Conservation (phyloP, 176 grass and related monocot genomes). For the Carex scoparia region DNA sequence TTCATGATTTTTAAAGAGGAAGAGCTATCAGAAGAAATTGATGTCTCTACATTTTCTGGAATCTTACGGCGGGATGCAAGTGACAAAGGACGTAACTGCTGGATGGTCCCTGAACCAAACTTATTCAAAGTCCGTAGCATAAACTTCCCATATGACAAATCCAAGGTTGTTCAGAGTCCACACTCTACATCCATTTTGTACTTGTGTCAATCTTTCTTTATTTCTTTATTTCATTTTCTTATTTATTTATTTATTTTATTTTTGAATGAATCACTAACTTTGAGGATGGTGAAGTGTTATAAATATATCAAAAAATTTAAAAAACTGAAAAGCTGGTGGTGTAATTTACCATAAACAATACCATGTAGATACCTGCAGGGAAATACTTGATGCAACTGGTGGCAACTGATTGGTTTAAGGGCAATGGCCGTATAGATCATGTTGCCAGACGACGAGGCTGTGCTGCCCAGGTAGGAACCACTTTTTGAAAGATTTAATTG, state of each 20-base stretch:
- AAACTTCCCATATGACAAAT: constrained; percentile 82
- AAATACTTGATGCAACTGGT: constrained; percentile 84
- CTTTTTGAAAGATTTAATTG: not conserved
- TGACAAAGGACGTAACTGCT: constrained; percentile 80
- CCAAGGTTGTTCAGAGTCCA: constrained; percentile 53
- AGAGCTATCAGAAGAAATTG: constrained; percentile 48
- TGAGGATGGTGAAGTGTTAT: constrained; percentile 12
- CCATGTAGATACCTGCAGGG: constrained; percentile 58
- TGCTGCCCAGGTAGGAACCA: constrained; percentile 55
- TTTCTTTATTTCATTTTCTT: not conserved
- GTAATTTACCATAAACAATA: constrained; percentile 6
- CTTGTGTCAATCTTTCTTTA: not conserved
- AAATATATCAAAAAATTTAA: constrained; percentile 18
- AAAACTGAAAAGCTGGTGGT: not conserved
- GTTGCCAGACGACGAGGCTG: constrained; percentile 66
- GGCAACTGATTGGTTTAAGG: constrained; percentile 80
- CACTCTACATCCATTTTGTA: not conserved
- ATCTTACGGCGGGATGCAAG: constrained; percentile 55
- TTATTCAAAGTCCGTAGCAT: constrained; percentile 91
- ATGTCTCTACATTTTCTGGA: constrained; percentile 71
- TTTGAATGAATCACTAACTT: not conserved
- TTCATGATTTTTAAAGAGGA: constrained; percentile 26
- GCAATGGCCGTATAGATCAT: constrained; percentile 74
- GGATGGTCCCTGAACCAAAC: constrained; percentile 72
- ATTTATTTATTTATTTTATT: not conserved